Percentiles rank a stretch among this genome's conserved stretches.
Conservation (phyloP, 352 stramenopile species). For the Globisporangium parvum region DNA sequence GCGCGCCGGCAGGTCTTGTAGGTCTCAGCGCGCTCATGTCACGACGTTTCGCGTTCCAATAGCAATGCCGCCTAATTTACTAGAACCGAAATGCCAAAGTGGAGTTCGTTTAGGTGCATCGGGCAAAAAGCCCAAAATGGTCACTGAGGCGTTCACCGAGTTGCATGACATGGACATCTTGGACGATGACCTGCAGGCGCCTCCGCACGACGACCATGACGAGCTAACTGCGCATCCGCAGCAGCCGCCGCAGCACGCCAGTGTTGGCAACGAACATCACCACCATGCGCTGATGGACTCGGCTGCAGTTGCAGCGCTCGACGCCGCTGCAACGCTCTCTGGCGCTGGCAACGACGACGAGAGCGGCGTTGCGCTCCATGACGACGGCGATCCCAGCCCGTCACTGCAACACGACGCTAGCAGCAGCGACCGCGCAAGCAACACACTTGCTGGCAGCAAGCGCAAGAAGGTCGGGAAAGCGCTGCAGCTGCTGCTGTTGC, state of each 20-base stretch:
- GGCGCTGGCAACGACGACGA: constrained; percentile 15
- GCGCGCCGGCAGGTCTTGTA: not conserved
- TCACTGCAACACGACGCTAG: constrained; percentile 2
- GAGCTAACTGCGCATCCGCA: not conserved
- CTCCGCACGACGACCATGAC: constrained; percentile 2
- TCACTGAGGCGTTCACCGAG: not conserved
- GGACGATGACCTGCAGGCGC: constrained; percentile 10
- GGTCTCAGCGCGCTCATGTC: not conserved
- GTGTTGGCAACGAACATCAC: constrained; percentile 7
- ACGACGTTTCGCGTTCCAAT: constrained; percentile 4
- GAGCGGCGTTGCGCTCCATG: constrained; percentile 12
- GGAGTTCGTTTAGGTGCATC: not conserved
- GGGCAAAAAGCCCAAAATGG: not conserved
- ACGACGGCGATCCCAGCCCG: constrained; percentile 12
- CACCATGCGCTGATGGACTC: constrained; percentile 7
- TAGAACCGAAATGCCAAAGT: not conserved
- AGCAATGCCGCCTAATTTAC: not conserved
- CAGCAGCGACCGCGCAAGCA: not conserved
- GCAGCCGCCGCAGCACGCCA: not conserved
- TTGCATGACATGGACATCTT: constrained; percentile 13
- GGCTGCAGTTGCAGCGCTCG: constrained; percentile 4
- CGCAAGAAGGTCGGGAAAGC: constrained; percentile 53
- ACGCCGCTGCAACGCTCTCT: constrained; percentile 7
- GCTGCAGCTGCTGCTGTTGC: constrained; percentile 46
- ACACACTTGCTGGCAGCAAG: constrained; percentile 1